phyloP scores from a whole-genome alignment of 192 early-diverging fungal species.

The Linnemannia zychae region DNA sequence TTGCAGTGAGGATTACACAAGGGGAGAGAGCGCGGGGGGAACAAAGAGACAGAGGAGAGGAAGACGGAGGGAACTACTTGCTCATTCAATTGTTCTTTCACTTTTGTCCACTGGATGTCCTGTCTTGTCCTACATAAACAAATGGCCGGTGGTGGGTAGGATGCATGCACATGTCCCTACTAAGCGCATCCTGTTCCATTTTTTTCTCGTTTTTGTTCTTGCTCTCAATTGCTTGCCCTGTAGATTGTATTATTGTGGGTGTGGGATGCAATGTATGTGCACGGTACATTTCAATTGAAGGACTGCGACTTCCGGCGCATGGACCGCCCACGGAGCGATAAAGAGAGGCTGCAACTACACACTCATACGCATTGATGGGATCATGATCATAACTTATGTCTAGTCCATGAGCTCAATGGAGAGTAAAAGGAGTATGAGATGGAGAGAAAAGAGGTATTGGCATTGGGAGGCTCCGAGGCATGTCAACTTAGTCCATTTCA shows the following conservation, averaged over 20 bases:
- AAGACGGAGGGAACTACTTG: neutral
- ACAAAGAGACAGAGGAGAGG: slow-evolving; percentile 2
- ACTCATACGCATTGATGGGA: neutral
- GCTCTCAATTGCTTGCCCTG: neutral
- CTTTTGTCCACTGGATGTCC: neutral
- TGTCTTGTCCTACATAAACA: neutral
- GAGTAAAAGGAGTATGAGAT: neutral
- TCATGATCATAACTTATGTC: neutral
- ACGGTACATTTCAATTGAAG: neutral
- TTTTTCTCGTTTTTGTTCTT: neutral
- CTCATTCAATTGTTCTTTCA: neutral
- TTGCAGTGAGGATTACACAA: neutral
- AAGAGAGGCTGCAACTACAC: neutral
- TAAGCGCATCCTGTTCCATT: neutral
- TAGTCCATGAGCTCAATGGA: neutral
- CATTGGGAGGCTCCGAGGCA: neutral
- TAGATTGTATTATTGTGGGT: neutral
- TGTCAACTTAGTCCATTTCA: no score
- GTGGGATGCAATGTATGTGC: neutral
- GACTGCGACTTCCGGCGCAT: neutral
- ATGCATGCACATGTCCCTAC: neutral
- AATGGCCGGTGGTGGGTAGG: neutral
- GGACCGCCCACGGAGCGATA: neutral
- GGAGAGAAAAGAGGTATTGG: neutral
- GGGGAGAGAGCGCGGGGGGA: neutral